Conservation (phyloP, 2,329 filamentous ascomycete genomes). For the Monosporascus sp. region DNA sequence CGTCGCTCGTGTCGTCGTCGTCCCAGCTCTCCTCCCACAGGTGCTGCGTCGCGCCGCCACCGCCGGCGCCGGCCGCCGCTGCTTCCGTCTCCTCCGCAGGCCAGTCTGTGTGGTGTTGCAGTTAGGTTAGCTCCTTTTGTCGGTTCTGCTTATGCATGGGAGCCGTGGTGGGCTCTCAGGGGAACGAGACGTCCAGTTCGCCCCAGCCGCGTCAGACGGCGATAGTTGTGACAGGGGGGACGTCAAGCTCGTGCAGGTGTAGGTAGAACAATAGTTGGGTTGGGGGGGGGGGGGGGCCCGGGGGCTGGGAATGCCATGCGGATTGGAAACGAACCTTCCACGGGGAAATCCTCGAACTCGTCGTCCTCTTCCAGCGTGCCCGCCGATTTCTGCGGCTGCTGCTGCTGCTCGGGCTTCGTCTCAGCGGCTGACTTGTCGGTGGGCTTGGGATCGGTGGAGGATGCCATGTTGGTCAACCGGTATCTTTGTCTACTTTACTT, state of each 20-base stretch:
- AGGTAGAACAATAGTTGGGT: not conserved
- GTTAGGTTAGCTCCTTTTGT: not conserved
- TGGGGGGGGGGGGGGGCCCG: too few species aligned
- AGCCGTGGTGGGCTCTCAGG: too few species aligned
- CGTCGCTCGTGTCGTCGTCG: conserved; percentile 93
- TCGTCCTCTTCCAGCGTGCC: conserved; percentile 89
- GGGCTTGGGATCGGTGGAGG: conserved; percentile 26
- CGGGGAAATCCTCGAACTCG: conserved; percentile 98
- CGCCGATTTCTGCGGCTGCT: conserved; percentile 56
- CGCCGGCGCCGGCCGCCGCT: conserved; percentile 44
- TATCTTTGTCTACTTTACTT: conserved; percentile 3
- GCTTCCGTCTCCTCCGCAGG: conserved; percentile 83
- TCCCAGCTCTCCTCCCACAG: conserved; percentile 99
- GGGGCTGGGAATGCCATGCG: too few species aligned
- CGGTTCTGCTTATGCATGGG: too few species aligned
- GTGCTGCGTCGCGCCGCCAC: conserved; percentile 64
- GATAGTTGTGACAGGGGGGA: not conserved
- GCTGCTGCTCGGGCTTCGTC: conserved; percentile 37
- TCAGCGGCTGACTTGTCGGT: conserved; percentile 37
- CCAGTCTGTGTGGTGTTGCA: conserved; percentile 63
- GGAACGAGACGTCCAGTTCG: too few species aligned
- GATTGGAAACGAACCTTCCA: conserved; percentile 64
- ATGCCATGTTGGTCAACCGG: conserved; percentile 22
- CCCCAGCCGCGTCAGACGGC: not conserved
- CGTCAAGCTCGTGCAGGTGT: not conserved